Evolutionary conservation across 169 alveolate genomes (phyloP).

Genomic region (Eimeria falciformis): DNA sequence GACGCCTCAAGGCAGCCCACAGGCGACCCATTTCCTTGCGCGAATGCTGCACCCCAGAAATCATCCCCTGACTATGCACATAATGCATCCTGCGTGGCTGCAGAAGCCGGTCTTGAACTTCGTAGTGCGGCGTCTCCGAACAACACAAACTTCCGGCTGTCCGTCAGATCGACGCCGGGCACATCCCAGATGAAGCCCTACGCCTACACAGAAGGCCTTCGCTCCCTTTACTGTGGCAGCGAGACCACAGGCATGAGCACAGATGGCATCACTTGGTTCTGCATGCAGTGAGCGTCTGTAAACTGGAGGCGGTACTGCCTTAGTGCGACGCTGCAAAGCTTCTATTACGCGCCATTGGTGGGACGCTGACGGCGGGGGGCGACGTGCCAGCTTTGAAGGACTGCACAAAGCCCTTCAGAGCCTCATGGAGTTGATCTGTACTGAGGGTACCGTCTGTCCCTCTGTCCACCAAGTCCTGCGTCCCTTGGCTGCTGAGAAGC

Average conservation of each 20-base stretch:
- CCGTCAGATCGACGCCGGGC: constrained; percentile 7
- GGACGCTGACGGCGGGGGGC: constrained; percentile 39
- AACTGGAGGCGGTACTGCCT: not conserved
- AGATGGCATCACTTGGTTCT: no score
- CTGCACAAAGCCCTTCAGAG: constrained; percentile 49
- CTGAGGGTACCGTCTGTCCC: not conserved
- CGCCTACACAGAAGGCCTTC: not conserved
- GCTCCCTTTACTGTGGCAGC: not conserved
- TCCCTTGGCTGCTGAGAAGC: constrained; percentile 19
- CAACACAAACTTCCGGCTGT: not conserved
- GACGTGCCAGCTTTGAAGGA: constrained; percentile 38
- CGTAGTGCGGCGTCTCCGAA: not conserved
- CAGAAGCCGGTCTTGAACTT: not conserved
- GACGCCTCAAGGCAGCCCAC: no score
- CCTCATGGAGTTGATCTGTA: constrained; percentile 57
- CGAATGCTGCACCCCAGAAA: no score
- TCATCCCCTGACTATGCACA: no score
- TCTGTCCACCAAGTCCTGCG: not conserved
- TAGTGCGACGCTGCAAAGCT: constrained; percentile 54
- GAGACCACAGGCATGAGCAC: not conserved
- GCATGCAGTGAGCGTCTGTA: no score
- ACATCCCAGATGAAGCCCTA: not conserved
- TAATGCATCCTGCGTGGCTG: not conserved
- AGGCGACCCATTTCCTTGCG: no score
- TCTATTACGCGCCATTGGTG: constrained; percentile 50